Conservation (phyloP, 306 rosid species). For the Malus domestica region ASM211411v1 NC_041804.1:5570001-5570500, state of each 20-base stretch:
- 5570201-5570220: not conserved
- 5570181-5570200: not conserved
- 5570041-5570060: not conserved
- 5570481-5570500: conserved; percentile 35
- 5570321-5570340: not conserved
- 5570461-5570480: conserved; percentile 27
- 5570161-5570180: not conserved
- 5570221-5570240: not conserved
- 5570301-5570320: not conserved
- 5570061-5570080: not conserved
- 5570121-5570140: not conserved
- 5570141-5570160: not conserved
- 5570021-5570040: not conserved
- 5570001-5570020: not conserved
- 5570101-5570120: not conserved
- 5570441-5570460: not conserved
- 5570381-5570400: not conserved
- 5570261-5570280: not conserved
- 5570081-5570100: not conserved
- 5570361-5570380: not conserved
- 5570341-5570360: not conserved
- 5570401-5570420: not conserved
- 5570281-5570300: not conserved
- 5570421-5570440: not conserved
- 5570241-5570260: not conserved